A percentile compares a stretch with the other conserved stretches of the same genome.
Evolutionary conservation across 352 stramenopile genomes (phyloP).

Genomic region (Globisporangium middletonii): DNA sequence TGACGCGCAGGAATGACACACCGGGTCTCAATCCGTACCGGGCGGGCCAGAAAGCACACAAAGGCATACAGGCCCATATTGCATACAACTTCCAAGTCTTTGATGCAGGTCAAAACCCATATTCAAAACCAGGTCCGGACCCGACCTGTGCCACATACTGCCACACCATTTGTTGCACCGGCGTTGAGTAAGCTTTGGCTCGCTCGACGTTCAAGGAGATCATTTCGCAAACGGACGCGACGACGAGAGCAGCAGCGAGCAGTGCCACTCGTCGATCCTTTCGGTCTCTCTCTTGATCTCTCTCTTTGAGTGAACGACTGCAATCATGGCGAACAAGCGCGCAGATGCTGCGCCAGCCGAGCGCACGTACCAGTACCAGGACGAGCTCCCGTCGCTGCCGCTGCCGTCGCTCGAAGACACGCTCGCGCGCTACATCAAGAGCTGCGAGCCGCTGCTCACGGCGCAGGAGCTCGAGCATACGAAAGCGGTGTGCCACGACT

Average conservation of each 20-base stretch:
- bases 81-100: no score
- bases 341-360: constrained; percentile 19
- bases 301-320: neutral
- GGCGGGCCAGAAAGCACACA: no score
- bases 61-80: no score
- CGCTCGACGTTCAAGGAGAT: neutral
- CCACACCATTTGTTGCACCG: no score
- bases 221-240: constrained; percentile 5
- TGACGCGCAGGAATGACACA: no score
- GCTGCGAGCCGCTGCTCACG: constrained; percentile 87
- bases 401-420: constrained; percentile 93
- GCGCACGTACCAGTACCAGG: constrained; percentile 76
- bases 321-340: constrained; percentile 8
- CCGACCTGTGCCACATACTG: no score
- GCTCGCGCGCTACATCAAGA: constrained; percentile 89
- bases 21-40: no score
- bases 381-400: constrained; percentile 89
- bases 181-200: no score
- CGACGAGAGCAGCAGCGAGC: neutral
- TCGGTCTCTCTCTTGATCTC: neutral
- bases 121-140: no score
- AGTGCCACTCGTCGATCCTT: neutral
- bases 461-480: constrained; percentile 86
- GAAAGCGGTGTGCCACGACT: constrained; percentile 89
- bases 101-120: no score